Percentiles rank a stretch among this genome's conserved stretches.
Conservation (phyloP, 805 yeast genomes). For the Vanderwaltozyma polyspora region DNA sequence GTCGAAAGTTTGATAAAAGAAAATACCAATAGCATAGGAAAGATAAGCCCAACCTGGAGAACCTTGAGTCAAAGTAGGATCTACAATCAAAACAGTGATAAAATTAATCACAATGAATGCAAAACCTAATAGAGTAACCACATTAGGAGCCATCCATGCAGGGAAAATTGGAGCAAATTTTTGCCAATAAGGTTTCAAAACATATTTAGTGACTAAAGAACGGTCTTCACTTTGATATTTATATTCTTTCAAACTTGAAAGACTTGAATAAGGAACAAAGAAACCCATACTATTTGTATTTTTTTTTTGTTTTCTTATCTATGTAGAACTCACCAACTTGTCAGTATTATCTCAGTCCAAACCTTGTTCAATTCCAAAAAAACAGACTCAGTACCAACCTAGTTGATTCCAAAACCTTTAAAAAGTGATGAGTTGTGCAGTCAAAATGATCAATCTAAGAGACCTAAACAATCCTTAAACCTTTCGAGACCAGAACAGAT, state of each 20-base stretch:
- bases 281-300: too few relatives aligned
- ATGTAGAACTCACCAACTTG: too few relatives aligned
- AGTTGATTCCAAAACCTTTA: too few relatives aligned
- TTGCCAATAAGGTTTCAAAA: constrained; percentile 76
- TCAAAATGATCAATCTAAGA: too few relatives aligned
- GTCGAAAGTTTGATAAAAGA: constrained; percentile 89
- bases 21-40: constrained; percentile 71
- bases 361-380: too few relatives aligned
- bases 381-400: too few relatives aligned
- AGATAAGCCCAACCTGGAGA: constrained; percentile 72
- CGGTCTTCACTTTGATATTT: constrained; percentile 70
- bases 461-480: too few relatives aligned
- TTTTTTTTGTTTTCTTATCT: too few relatives aligned
- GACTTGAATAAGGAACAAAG: constrained; percentile 45
- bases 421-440: too few relatives aligned
- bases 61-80: constrained; percentile 50
- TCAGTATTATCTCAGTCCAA: too few relatives aligned
- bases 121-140: constrained; percentile 74
- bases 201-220: constrained; percentile 64
- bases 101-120: constrained; percentile 58
- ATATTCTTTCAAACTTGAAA: constrained; percentile 44
- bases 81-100: constrained; percentile 55
- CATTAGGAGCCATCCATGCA: constrained; percentile 82
- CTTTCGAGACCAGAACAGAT: too few relatives aligned
- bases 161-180: constrained; percentile 69